Base-by-base conservation (phyloP, 148 eudicot species). In the Nepenthes gracilis region DNA sequence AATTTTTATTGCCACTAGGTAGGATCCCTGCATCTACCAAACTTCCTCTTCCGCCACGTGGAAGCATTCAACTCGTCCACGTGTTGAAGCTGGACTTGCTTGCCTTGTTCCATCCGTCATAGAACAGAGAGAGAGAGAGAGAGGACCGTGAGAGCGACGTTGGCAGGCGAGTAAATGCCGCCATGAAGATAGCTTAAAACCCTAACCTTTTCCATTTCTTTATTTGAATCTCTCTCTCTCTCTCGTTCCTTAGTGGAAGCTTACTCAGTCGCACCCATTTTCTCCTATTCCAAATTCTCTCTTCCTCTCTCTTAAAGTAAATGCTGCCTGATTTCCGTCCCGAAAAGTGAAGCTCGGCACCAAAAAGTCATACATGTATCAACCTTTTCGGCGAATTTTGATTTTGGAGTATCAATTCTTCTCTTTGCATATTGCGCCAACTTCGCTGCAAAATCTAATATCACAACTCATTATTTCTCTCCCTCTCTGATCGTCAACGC, bases 181-280 rank as follows among this genome's bases (percentile, higher is more conserved):
- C 63, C 63, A 45, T 60, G 63, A 47, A 45, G 51, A 23, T 40
- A 43, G 52, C 63, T 60, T 60, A 60, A 60, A 23, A 48, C 53
- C 52, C 52, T 40, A 9, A 40, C 6, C 47, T 40, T 32, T 59
- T 59, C 47, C 62, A 9, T 13, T 14, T 33, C 6, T 40, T 58
- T 13, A 52, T 12, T 52, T 52, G 4, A 3, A 5, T 52, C 15
- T 52, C 55, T 15, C 55, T 5, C 55, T 52, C 55, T 52, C 32
- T 12, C 45, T 40, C 45, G 6, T 8, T 40, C 45, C 45, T 61
- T 40, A 60, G 72, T 71, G 75, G 66, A 64, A 49, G 52, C 65
- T 71, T 76, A 60, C 72, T 71, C 73, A 67, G 66, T 67, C 60
- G 70, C 61, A 72, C 67, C 67, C 72, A 60, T 43, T 72, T 56